phyloP scores from a whole-genome alignment of 2,329 filamentous ascomycete genomes.

The Cadophora luteo-olivacea region DNA sequence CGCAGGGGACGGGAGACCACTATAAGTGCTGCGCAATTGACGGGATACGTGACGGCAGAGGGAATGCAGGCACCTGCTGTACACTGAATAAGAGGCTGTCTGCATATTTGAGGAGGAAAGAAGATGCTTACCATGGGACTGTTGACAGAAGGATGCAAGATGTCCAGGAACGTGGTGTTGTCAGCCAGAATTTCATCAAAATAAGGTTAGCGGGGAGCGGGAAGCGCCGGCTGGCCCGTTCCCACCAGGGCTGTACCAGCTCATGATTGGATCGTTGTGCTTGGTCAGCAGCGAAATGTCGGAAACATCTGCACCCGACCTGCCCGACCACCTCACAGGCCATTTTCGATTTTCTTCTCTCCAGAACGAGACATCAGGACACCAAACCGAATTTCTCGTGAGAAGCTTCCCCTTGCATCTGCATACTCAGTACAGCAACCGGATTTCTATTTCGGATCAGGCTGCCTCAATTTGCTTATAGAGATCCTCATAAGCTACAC shows the following conservation, averaged over 20 bases:
- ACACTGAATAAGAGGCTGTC: background rate
- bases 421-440: background rate
- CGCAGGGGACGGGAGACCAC: slow-evolving; percentile 1
- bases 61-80: background rate
- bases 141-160: background rate
- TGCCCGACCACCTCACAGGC: background rate
- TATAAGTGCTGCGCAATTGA: background rate
- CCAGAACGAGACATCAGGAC: background rate
- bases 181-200: background rate
- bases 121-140: slow-evolving; percentile 1
- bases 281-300: slow-evolving; percentile 9
- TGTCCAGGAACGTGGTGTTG: slow-evolving; percentile 9
- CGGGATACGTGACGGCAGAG: background rate
- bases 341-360: background rate
- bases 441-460: slow-evolving; percentile 7
- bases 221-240: background rate
- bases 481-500: slow-evolving; percentile 4
- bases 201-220: slow-evolving; percentile 14
- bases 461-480: slow-evolving; percentile 13
- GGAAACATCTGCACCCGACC: background rate
- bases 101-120: too few species aligned
- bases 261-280: background rate
- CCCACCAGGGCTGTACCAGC: background rate
- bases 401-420: background rate
- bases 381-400: background rate